Conservation (phyloP, 345 rosid genomes). For the Diplotaxis tenuifolia region DNA sequence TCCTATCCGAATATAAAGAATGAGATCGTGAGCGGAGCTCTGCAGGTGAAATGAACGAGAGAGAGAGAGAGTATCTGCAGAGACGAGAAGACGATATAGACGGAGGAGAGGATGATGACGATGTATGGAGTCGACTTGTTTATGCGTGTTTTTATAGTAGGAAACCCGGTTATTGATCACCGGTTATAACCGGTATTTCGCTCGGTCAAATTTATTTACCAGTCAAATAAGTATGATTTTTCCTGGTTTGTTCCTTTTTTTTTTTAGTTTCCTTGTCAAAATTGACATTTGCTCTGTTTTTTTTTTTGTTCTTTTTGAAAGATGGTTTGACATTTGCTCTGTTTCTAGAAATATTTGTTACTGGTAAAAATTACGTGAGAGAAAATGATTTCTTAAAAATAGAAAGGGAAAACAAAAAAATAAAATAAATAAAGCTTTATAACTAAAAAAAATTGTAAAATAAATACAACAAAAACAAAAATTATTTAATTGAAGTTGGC, state of each 20-base stretch:
- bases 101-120: neutral
- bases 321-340: conserved; percentile 28
- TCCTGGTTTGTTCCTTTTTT: neutral
- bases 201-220: conserved; percentile 15
- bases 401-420: neutral
- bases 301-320: conserved; percentile 13
- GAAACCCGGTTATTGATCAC: conserved; percentile 3
- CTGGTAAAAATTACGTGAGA: neutral
- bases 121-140: neutral
- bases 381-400: too few relatives aligned
- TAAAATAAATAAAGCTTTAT: neutral
- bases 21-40: too few relatives aligned
- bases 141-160: conserved; percentile 5
- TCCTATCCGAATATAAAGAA: too few relatives aligned
- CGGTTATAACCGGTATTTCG: conserved; percentile 27
- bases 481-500: conserved; percentile 15
- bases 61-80: neutral
- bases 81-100: conserved; percentile 5
- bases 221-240: conserved; percentile 17
- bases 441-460: neutral
- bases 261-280: conserved; percentile 17
- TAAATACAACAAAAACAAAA: neutral
- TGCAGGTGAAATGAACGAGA: conserved; percentile 23
- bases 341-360: conserved; percentile 9
- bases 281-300: conserved; percentile 24